phyloP scores from a whole-genome alignment of 2,329 filamentous ascomycete species.

The Simplicillium sp. region DNA sequence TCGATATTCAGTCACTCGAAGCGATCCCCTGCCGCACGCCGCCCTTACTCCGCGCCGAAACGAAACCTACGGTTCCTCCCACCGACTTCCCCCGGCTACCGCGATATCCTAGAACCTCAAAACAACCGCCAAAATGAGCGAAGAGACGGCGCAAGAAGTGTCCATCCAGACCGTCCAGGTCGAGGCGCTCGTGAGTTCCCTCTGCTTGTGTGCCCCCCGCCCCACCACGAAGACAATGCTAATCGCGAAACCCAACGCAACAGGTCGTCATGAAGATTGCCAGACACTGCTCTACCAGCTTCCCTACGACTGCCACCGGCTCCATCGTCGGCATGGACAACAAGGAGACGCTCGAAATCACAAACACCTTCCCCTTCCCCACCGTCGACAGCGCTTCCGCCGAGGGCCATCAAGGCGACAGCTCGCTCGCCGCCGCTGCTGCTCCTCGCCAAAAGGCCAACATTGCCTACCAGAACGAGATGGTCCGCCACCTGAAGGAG shows the following conservation, averaged over 20 bases:
- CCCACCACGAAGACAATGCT: conserved; percentile 14
- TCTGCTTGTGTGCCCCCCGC: conserved; percentile 21
- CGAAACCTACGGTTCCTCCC: conserved; percentile 14
- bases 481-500: conserved; percentile 93
- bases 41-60: conserved; percentile 16
- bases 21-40: conserved; percentile 11
- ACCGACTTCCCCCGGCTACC: conserved; percentile 10
- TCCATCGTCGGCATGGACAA: conserved; percentile 90
- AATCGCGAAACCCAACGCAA: conserved; percentile 8
- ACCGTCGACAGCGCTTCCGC: conserved; percentile 61
- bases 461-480: conserved; percentile 81
- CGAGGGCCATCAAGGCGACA: conserved; percentile 66
- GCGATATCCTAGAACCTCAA: conserved; percentile 13
- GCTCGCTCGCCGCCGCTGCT: conserved; percentile 69
- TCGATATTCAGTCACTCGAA: conserved; percentile 27
- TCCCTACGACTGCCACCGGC: conserved; percentile 83
- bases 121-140: conserved; percentile 42
- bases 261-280: conserved; percentile 97
- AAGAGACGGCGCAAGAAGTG: conserved; percentile 48
- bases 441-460: conserved; percentile 91
- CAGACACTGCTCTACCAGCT: conserved; percentile 82
- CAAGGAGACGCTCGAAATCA: conserved; percentile 73
- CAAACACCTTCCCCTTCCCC: conserved; percentile 92
- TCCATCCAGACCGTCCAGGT: conserved; percentile 84
- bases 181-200: conserved; percentile 74